Evolutionary conservation across 129 eudicot species (phyloP).

Genomic region (Lonicera japonica): DNA sequence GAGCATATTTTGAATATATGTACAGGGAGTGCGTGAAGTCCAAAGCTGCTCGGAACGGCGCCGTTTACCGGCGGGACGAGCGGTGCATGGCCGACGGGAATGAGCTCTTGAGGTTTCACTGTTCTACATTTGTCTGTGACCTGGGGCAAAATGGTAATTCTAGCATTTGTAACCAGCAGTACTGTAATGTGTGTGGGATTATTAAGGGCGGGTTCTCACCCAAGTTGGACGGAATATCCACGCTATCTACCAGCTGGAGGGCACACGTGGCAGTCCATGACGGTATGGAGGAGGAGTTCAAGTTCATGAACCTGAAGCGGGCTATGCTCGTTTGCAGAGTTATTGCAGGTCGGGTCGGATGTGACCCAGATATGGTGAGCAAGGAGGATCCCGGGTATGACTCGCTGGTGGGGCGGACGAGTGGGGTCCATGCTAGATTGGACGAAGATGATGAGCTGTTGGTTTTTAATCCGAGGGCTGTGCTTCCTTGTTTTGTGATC

Average conservation of each 20-base stretch:
- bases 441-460: constrained; percentile 66
- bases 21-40: constrained; percentile 57
- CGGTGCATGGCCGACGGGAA: constrained; percentile 90
- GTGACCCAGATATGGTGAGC: constrained; percentile 32
- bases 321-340: constrained; percentile 87
- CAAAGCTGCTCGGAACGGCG: constrained; percentile 43
- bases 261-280: constrained; percentile 72
- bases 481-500: constrained; percentile 84
- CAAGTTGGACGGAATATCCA: constrained; percentile 78
- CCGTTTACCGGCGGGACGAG: constrained; percentile 25
- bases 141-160: constrained; percentile 72
- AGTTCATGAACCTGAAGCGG: constrained; percentile 69
- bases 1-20: too few species aligned
- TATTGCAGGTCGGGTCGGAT: constrained; percentile 80
- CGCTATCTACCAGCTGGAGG: constrained; percentile 53
- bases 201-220: constrained; percentile 68
- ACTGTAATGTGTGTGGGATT: constrained; percentile 71
- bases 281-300: constrained; percentile 70
- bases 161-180: constrained; percentile 48
- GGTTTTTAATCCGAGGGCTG: constrained; percentile 83
- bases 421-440: constrained; percentile 21
- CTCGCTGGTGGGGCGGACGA: constrained; percentile 53
- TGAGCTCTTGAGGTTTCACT: constrained; percentile 65
- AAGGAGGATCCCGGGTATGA: constrained; percentile 74
- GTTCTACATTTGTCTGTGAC: constrained; percentile 64